Base-by-base conservation (phyloP, 1,284 basidiomycete genomes). In the Rhodotorula sp. region DNA sequence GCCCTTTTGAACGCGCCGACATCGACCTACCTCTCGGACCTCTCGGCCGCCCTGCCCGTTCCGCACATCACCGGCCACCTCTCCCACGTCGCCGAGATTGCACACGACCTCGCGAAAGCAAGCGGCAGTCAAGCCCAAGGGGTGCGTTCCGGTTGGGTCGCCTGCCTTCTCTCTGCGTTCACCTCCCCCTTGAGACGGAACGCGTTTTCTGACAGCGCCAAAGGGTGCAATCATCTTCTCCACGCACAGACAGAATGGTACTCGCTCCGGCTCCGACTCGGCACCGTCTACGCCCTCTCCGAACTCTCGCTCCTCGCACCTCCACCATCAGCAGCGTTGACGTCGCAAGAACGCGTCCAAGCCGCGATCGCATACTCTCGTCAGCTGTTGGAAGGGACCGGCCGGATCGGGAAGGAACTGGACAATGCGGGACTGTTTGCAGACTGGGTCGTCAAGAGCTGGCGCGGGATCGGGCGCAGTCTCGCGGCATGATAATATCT, bases 231-330 rank as follows among this genome's bases (percentile, higher is more conserved):
- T n/a, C n/a, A n/a, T 34, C 34, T 34, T 34, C 34, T 34, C 34
- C 34, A 34, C 34, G 34, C 34, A 34, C 34, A 69, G 71, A 72
- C 71, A 20, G 64, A 64, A 4, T 69, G 67, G 67, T 72, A 69
- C 54, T 48, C 65, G 29, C 61, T 72, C 34, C 71, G 67, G 21
- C 58, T 63, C 18, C 71, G 67, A 48, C 58, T 67, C 23, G 47
- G 67, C 0, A 49, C 63, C 18, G 34, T 67, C 59, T 69, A 67
- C 62, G 58, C 65, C 54, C 59, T 66, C 47, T 59, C 65, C 26
- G 75, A 76, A 52, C 63, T 76, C 1, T 69, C 65, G n/a, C 72
- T 70, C 26, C 59, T 76, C 57, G 58, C 70, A 16, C 64, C 70
- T 18, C 21, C 54, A 0, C 34, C 66, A 15, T 29, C 51, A 14